Base-by-base conservation (phyloP, 805 yeast genomes). In the Nakazawaea siamensis region DNA sequence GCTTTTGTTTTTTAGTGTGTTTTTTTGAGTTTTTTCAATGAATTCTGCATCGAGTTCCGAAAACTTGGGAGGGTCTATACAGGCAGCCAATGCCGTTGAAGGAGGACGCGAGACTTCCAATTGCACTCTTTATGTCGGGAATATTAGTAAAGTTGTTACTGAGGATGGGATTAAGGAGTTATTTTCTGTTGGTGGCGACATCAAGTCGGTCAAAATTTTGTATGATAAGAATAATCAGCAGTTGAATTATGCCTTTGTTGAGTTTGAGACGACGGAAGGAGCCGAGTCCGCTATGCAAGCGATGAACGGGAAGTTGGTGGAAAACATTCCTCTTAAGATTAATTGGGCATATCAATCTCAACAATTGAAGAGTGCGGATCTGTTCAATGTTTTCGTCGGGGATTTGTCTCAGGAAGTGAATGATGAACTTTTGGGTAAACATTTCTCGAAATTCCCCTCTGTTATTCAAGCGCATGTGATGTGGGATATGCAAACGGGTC, bases 401-500 rank as follows among this genome's bases (percentile, higher is more conserved):
- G 95, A 87, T 53, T 67, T 86, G 46, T 75, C 85, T 26, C 67
- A 80, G 6, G 94, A 87, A 48, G 79, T 87, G 24, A 78, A 82
- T 51, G 95, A 87, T 57, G 94, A 81, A 44, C 52, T 73, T 13
- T 66, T 86, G 42, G 64, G 64, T 34, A 58, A 55, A 29, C 65
- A 80, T 10, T 86, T 86, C 51, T 46, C 62, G 4, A 61, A 64
- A 37, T 81, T 71, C 54, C 62, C 65, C 13, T 70, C 86, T 1
- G 62, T 82, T 48, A 61, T 73, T 31, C 92, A 83, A 54, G 95
- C 94, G 10, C 87, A 86, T 47, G 95, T 86, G 21, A 87, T 86
- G 95, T 86, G 96, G 95, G 95, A 87, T 54, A 84, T 85, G 94
- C 88, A 83, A 54, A 80, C 92, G 18, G 92, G 94, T 28, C 68